Evolutionary conservation across 352 stramenopile species (phyloP), one percentile per base, ranked within the genome.

Genomic region (Phytophthora uliginosa): DNA sequence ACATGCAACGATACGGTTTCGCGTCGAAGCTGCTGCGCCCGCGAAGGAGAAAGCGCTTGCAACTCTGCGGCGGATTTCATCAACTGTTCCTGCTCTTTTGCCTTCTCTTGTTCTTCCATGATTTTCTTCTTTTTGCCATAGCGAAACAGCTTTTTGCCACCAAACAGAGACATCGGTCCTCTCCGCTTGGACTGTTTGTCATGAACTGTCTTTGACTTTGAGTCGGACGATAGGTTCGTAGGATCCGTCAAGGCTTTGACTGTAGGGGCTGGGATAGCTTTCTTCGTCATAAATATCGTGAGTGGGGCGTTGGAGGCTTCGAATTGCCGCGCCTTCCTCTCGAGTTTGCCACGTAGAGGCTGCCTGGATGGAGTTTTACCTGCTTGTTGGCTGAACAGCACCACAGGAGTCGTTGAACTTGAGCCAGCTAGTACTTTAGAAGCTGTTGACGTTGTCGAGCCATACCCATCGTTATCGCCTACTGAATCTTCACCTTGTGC

Each of bases 281-380:
- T 73, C 36, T 65, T 75, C 3, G 72, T 82, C 68, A 80, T 78
- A 28, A 78, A 77, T 12, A 82, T 71, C 10, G 68, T 51, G 8
- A 82, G 13, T 42, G 63, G 59, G 5, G 53, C 58, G 17, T 64
- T 55, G 0, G 69, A 74, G 2, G 47, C 48, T 40, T 78, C 47
- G 18, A 92, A 91, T 51, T 84, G 67, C 4, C 63, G 26, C 0
- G 83, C 36, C 24, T 83, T 88, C 3, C 76, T 56, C 20, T 80
- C 74, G 7, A 89, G 54, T 22, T 79, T 76, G 1, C 63, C 74
- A 8, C 36, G 42, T 0, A 90, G 28, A 36, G 57, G 20, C 3
- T 52, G 60, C 0, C 72, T 60, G 31, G 20, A 26, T 0, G 69
- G 28, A 15, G 56, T 69, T 61, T 91, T 91, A 1, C 34, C 28